Base-by-base conservation (phyloP, 2,329 filamentous ascomycete genomes). In the Fusarium subtropicale region DNA sequence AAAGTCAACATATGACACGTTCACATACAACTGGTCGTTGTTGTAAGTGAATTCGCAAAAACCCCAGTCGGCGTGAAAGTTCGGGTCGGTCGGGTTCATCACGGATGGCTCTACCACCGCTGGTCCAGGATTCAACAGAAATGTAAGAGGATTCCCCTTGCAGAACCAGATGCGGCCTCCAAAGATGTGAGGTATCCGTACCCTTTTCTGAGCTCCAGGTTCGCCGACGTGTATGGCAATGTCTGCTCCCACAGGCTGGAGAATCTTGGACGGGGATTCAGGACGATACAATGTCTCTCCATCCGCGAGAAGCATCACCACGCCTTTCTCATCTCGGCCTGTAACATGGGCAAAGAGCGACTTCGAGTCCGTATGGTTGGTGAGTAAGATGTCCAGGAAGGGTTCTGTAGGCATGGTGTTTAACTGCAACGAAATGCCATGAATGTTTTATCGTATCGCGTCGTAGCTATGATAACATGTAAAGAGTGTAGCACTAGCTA, bases 1-100 rank as follows among this genome's bases (percentile, higher is more conserved):
- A 78, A 94, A 94, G 81, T 94, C 92, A 55, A 94, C 92, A 76
- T 91, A 90, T 66, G 85, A 88, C 72, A 94, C 89, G 71, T 92
- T 92, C 71, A 87, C 88, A 74, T 87, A 92, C 7, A 92, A 79
- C 77, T 91, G 83, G 33, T 76, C 74, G 36, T 78, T 72, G 77
- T 91, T 91, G 79, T 86, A 91, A 18, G 89, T 91, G 72, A 91
- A 89, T 78, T 92, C 90, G 80, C 85, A 88, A 75, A 92, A 92
- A 30, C 84, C 86, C 90, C 90, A 92, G 61, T 83, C 79, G 46
- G 86, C 79, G 36, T 85, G 80, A 75, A 88, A 88, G 76, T 91
- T 92, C 3, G 84, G 78, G 73, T 92, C 90, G 0, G 83, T 77
- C 0, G 83, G 77, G 77, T 94, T 94, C 33, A 87, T 90, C 28